phyloP scores from a whole-genome alignment of 2,329 filamentous ascomycete genomes.

The Neobulgaria alba region DNA sequence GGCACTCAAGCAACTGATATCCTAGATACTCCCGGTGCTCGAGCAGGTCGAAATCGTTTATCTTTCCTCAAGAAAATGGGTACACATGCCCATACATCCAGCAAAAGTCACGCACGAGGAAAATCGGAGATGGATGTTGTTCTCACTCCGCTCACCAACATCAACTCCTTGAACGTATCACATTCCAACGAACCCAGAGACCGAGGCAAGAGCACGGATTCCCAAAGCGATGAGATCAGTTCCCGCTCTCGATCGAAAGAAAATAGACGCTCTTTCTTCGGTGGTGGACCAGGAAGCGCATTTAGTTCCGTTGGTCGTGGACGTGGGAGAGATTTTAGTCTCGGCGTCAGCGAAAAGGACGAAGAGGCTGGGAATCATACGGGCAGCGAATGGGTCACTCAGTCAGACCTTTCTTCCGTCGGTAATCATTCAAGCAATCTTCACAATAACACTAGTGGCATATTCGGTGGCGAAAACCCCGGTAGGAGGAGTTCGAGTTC shows the following conservation, averaged over 20 bases:
- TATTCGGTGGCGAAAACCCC: neutral
- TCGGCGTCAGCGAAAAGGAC: neutral
- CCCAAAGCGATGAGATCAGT: neutral
- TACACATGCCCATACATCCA: slow-evolving; percentile 1
- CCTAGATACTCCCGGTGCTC: slow-evolving; percentile 15
- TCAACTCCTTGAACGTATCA: neutral
- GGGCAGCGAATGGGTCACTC: neutral
- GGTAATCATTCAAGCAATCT: neutral
- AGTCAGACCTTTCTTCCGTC: too few relatives aligned
- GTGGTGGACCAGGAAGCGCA: too few relatives aligned
- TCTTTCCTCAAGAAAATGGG: slow-evolving; percentile 14
- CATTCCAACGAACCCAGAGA: neutral
- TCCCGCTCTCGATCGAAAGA: neutral
- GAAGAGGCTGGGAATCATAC: neutral
- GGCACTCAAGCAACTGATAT: slow-evolving; percentile 13
- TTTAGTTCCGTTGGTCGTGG: too few relatives aligned
- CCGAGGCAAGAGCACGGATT: neutral
- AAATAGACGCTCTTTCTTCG: neutral
- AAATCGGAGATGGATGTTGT: neutral
- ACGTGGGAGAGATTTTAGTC: neutral
- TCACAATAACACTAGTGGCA: neutral
- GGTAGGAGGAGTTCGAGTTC: neutral
- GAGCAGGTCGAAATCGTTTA: slow-evolving; percentile 11
- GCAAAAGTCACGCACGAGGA: neutral
- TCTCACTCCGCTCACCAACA: neutral